Base-by-base conservation (phyloP, 306 rosid genomes). In the Inga laurina region DNA sequence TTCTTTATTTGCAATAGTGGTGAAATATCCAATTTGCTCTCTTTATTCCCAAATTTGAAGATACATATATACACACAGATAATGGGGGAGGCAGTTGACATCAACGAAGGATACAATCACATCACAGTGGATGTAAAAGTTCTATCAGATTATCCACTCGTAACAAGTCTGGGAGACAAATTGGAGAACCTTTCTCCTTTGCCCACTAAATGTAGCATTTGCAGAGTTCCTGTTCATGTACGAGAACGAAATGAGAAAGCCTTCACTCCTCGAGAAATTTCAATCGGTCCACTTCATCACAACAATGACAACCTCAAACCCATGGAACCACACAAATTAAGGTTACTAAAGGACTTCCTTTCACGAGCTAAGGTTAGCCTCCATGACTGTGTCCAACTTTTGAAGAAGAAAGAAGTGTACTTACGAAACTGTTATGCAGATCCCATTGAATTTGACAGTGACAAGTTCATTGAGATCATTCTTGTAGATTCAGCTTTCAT, bases 241-340 rank as follows among this genome's bases (percentile, higher is more conserved):
- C 65, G 65, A 7, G 39, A 32, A 78, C 8, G 13, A 24, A 64
- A 65, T 3, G 82, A 78, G 48, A 14, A 30, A 46, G 44, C 81
- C 11, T 78, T 44, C 81, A 62, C 74, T n/a, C 74, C 74, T 65
- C 32, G 7, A 22, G 3, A 9, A 24, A 46, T 78, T 27, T 30
- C 81, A 46, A 78, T 78, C 16, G 74, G 81, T 51, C 81, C 49
- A 1, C 43, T 45, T 10, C 64, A 78, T 52, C 35, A 32, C 44
- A 14, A 46, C 15, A 46, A 64, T 9, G 16, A 30, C 2, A 64
- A 51, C 22, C 24, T 66, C 67, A 61, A 34, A 67, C 22, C 3
- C 34, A 48, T 32, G 82, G 39, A 49, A 66, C 57, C 49, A 70
- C 49, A 66, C 6, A 79, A 67, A 65, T 2, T 46, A n/a, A 8